Evolutionary conservation across 176 grass and related monocot genomes (phyloP).

Genomic region (barley (Hordeum vulgare)): MorexV3_pseudomolecules_assembly NC_058519.1:238456945-238457444

Average conservation of each 20-base stretch:
- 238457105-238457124: neutral
- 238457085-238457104: neutral
- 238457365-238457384: slow-evolving; percentile 8
- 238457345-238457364: neutral
- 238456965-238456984: slow-evolving; percentile 93
- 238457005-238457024: slow-evolving; percentile 77
- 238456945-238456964: slow-evolving; percentile 97
- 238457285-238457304: slow-evolving; percentile 99
- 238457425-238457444: neutral
- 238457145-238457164: neutral
- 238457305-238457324: slow-evolving; percentile 85
- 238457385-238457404: slow-evolving; percentile 1
- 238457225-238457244: slow-evolving; percentile 89
- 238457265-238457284: slow-evolving; percentile 90
- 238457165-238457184: neutral
- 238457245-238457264: slow-evolving; percentile 70
- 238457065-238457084: neutral
- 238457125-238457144: neutral
- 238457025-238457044: neutral
- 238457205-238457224: slow-evolving; percentile 98
- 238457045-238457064: neutral
- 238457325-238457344: slow-evolving; percentile 17
- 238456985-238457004: slow-evolving; percentile 96
- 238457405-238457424: neutral
- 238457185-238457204: slow-evolving; percentile 89